Percentiles rank a stretch among this genome's conserved stretches.
These are phyloP conservation scores for Medicago lupulina DNA, from an alignment of 306 rosid genomes.

Conservation along the genomic window DNA sequence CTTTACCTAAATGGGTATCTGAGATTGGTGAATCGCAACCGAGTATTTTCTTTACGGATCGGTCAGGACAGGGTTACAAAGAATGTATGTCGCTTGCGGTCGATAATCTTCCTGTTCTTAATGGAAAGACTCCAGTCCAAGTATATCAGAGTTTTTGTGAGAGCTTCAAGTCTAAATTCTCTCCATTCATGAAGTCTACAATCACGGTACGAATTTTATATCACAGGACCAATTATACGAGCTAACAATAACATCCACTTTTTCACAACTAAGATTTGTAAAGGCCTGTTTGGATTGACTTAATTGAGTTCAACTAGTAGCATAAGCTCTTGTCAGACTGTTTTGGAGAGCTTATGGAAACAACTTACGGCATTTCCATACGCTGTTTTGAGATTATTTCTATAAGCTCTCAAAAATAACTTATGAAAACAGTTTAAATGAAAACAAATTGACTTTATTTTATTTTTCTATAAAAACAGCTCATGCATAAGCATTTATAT, in stretches of 20 bases:
- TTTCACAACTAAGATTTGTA: background rate
- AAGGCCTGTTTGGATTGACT: background rate
- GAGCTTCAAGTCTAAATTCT: slow-evolving; percentile 81
- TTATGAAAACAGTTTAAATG: too few species aligned
- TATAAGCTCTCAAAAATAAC: too few species aligned
- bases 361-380: background rate
- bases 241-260: slow-evolving; percentile 1
- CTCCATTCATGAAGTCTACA: slow-evolving; percentile 68
- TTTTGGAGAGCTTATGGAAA: too few species aligned
- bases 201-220: slow-evolving; percentile 59
- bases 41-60: slow-evolving; percentile 65
- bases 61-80: slow-evolving; percentile 61
- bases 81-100: slow-evolving; percentile 81
- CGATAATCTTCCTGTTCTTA: slow-evolving; percentile 80
- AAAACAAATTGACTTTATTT: too few species aligned
- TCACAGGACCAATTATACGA: background rate
- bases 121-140: slow-evolving; percentile 81
- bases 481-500: too few species aligned
- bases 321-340: too few species aligned
- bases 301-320: background rate
- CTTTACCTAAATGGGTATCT: slow-evolving; percentile 88
- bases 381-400: background rate
- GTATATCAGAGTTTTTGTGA: slow-evolving; percentile 77
- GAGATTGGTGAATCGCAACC: slow-evolving; percentile 73
- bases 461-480: too few species aligned